Evolutionary conservation across 345 rosid genomes (phyloP), one percentile per base, ranked within the genome.

Genomic region (Ailanthus altissimus): DNA sequence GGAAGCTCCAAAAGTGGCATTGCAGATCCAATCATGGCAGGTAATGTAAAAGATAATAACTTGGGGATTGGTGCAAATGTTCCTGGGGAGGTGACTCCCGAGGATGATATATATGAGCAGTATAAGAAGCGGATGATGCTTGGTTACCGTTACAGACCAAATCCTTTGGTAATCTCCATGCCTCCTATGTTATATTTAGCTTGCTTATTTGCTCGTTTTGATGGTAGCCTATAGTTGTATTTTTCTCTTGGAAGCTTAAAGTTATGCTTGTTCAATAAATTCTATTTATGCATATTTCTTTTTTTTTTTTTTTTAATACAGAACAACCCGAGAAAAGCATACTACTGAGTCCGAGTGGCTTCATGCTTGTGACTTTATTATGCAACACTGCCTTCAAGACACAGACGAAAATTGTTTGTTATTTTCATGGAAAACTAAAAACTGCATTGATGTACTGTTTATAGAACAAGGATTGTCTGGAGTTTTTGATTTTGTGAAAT

Each of bases 111-210:
- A 81, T 96, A 96, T 53, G 99, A 96, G 85, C 99, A 94, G 83
- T 96, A 96, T 74, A 96, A 96, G 92, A 96, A 96, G 92, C 90
- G 98, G 50, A 96, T 96, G 98, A 96, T 96, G 98, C 97, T 96
- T 53, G 99, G 99, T 59, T 96, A 96, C 84, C 90, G 92, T 62
- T 65, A 96, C 79, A 88, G 98, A 74, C 99, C 99, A 54, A 96
- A 96, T 81, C 99, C 99, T 67, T 83, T 94, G 97, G 99, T 94
- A 50, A 69, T 16, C 59, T 49, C 59, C 42, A 0, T 26, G 21
- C 14, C 38, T 26, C 14, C 38, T 26, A 10, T 28, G 23, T 47
- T 26, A 2, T 67, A 21, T 15, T 28, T 6, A 46, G 6, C 46
- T 20, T 49, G 51, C 15, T 62, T 26, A 1, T 26, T 4, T 26